A percentile compares a stretch with the other conserved stretches of the same genome.
phyloP scores from a whole-genome alignment of 306 rosid genomes.

The Castanospermum australe region DNA sequence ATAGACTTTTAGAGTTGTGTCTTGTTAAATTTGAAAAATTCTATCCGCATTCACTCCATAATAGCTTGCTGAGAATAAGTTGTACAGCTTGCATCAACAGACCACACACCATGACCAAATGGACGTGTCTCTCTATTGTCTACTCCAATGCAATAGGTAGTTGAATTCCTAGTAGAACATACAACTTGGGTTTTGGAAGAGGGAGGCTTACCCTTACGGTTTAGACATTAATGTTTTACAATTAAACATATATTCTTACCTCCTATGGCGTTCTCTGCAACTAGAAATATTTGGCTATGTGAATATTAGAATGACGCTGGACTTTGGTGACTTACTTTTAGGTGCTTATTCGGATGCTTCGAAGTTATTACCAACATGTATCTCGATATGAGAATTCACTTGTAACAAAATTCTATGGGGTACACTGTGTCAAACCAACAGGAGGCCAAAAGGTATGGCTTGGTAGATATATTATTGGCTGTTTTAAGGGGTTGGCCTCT shows the following conservation, averaged over 20 bases:
- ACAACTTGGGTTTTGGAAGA: not conserved
- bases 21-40: not conserved
- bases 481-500: not conserved
- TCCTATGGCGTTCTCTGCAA: not conserved
- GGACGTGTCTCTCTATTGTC: not conserved
- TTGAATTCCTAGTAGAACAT: not conserved
- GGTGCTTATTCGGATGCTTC: constrained; percentile 97
- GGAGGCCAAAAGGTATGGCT: constrained; percentile 89
- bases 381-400: constrained; percentile 77
- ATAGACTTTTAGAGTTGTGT: constrained; percentile 21
- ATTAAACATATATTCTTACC: not conserved
- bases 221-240: not conserved
- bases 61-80: not conserved
- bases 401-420: constrained; percentile 88
- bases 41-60: not conserved
- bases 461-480: not conserved
- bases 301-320: constrained; percentile 8
- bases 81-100: not conserved
- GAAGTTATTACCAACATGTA: constrained; percentile 79
- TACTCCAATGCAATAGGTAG: not conserved
- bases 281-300: not conserved
- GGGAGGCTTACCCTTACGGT: not conserved
- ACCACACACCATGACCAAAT: not conserved
- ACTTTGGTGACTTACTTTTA: constrained; percentile 32
- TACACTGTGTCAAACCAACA: constrained; percentile 95